Evolutionary conservation across 345 rosid genomes (phyloP).

Genomic region (Euphorbia pulcherrima): DNA sequence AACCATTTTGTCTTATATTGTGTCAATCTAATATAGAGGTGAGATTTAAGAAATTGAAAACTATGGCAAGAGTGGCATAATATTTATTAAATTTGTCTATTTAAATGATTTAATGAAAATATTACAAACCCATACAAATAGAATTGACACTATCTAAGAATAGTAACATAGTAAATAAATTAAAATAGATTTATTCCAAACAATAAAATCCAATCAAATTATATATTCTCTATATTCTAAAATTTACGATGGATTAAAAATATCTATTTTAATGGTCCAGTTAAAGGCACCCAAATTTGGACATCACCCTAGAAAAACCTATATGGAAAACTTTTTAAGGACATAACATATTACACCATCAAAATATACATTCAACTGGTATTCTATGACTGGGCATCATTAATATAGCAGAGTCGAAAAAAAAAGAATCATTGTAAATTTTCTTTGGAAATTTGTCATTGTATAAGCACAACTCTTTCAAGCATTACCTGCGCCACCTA

Average conservation of each 20-base stretch:
- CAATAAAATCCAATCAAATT: background rate
- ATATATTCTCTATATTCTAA: background rate
- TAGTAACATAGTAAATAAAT: background rate
- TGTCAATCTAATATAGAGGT: background rate
- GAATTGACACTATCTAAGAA: background rate
- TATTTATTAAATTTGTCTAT: background rate
- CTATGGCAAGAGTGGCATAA: background rate
- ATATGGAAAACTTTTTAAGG: background rate
- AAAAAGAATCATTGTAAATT: background rate
- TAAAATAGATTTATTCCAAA: background rate
- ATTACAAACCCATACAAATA: background rate
- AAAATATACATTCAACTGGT: background rate
- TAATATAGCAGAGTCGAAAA: background rate
- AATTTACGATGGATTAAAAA: background rate
- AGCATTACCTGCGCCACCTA: slow-evolving; percentile 43
- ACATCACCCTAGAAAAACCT: background rate
- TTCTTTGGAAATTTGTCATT: background rate
- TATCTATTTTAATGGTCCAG: background rate
- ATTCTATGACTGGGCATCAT: background rate
- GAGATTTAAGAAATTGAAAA: background rate
- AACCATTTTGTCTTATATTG: background rate
- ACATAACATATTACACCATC: background rate
- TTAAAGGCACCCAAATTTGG: background rate
- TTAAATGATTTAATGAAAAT: background rate
- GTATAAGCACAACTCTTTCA: slow-evolving; percentile 9